A percentile compares a stretch with the other conserved stretches of the same genome.
Evolutionary conservation across 257 asterid species (phyloP).

Genomic region (Salvia rosmarinus): DNA sequence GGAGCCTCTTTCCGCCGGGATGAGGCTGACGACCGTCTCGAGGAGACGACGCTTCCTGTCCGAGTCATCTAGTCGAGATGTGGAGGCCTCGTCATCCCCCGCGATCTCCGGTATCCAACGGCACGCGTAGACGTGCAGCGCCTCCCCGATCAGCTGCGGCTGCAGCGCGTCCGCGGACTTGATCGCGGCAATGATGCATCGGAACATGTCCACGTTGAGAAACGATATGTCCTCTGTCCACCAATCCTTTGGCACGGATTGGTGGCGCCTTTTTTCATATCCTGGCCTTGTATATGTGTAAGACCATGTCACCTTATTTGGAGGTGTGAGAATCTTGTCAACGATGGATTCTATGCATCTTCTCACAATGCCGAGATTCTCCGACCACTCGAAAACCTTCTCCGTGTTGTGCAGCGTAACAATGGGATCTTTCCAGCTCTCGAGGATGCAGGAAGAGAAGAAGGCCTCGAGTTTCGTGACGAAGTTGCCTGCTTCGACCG

Average conservation of each 20-base stretch:
- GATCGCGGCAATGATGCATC: constrained; percentile 56
- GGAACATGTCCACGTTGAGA: constrained; percentile 68
- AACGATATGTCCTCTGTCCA: constrained; percentile 84
- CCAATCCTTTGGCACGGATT: constrained; percentile 77
- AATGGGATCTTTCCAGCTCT: constrained; percentile 76
- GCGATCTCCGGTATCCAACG: constrained; percentile 64
- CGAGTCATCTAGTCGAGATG: constrained; percentile 36
- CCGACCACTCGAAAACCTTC: constrained; percentile 59
- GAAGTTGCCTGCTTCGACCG: constrained; percentile 64
- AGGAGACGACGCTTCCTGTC: constrained; percentile 48
- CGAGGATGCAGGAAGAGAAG: constrained; percentile 72
- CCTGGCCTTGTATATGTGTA: constrained; percentile 75
- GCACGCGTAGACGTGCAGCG: constrained; percentile 70
- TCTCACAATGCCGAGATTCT: constrained; percentile 65
- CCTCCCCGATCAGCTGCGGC: constrained; percentile 80
- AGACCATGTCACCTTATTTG: constrained; percentile 77
- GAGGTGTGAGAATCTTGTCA: constrained; percentile 69
- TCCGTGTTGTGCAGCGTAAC: constrained; percentile 53
- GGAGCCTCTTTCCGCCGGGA: constrained; percentile 66
- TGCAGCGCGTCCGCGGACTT: constrained; percentile 53
- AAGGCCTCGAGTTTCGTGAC: constrained; percentile 60
- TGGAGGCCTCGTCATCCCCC: constrained; percentile 35
- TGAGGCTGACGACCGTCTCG: constrained; percentile 62
- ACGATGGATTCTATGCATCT: constrained; percentile 79
- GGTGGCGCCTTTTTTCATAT: constrained; percentile 48